Evolutionary conservation across 2,329 filamentous ascomycete species (phyloP), one percentile per base, ranked within the genome.

Genomic region (Alternaria panax): DNA sequence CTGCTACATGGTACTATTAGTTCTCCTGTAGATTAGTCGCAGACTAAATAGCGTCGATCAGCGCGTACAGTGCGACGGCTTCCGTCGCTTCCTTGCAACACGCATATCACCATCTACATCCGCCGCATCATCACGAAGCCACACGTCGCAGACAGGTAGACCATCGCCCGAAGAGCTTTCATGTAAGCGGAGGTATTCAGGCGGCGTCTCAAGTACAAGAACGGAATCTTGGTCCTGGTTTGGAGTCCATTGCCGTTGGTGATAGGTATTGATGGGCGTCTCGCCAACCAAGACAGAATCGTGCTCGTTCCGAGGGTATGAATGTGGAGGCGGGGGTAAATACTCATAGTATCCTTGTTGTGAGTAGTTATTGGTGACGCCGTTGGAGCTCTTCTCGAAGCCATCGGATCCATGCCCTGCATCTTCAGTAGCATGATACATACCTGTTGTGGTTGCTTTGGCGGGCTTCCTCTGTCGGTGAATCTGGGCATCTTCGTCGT

Each of bases 131-230:
- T 28, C 32, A 22, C 12, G 1, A 4, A 18, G 27, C 14, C 50
- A 25, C 20, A 27, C 3, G 20, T 47, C n/a, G 11, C 48, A 56
- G 11, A n/a, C 25, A 12, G 38, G 20, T 16, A 47, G 3, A 11
- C n/a, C 16, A 3, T 38, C 5, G 14, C 51, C 45, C 1, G 24
- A 46, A 14, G 36, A 28, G 16, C 11, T 5, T 3, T 3, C n/a
- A 42, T 12, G 18, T 25, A 18, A 25, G 4, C 12, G 8, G 9
- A 54, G 8, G 7, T 32, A 53, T 25, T 63, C 43, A 7, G 54
- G 60, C 11, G 60, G 60, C 4, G 63, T 65, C 27, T 65, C 60
- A 3, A 52, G 48, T 25, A 63, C 60, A 2, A 63, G 16, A 11
- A 63, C 34, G 0, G 60, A 63, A 24, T 46, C 43, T 14, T 59